phyloP scores from a whole-genome alignment of 805 yeast species.

The Danielia oregonensis region DNA sequence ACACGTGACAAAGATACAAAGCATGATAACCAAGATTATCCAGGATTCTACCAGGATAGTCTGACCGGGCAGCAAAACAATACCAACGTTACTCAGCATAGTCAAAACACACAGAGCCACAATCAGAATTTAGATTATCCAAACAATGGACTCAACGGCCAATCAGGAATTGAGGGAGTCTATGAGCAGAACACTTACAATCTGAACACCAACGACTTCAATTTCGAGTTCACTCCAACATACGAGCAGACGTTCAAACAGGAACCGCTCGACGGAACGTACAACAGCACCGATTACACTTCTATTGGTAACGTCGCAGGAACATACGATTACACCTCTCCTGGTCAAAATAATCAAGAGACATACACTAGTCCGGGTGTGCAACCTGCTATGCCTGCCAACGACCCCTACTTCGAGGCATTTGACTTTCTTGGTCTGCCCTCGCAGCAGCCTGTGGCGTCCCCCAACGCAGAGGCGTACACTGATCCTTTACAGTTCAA shows the following conservation, averaged over 20 bases:
- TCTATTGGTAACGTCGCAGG: too few relatives aligned
- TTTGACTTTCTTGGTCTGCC: conserved; percentile 17
- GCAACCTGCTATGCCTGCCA: conserved; percentile 1
- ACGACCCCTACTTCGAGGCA: conserved; percentile 14
- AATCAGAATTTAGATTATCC: too few relatives aligned
- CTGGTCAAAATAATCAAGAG: conserved; percentile 1
- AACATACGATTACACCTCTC: not conserved
- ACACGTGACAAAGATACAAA: not conserved
- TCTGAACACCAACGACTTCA: not conserved
- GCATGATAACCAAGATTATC: not conserved
- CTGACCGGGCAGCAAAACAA: too few relatives aligned
- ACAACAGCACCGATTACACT: too few relatives aligned
- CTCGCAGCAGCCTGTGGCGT: conserved; percentile 7
- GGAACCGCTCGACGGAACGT: conserved; percentile 12
- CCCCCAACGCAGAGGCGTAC: conserved; percentile 3
- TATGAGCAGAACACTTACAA: too few relatives aligned
- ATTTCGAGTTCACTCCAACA: not conserved
- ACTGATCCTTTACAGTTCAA: conserved; percentile 7
- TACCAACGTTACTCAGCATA: too few relatives aligned
- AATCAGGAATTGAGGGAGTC: too few relatives aligned
- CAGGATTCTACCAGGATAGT: too few relatives aligned
- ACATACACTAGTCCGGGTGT: not conserved
- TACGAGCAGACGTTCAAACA: too few relatives aligned
- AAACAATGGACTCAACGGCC: too few relatives aligned
- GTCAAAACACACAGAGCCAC: too few relatives aligned